A percentile compares a stretch with the other conserved stretches of the same genome.
Conservation (phyloP, 1,139 yeast species). For the Magnusiomyces fungicola region DNA sequence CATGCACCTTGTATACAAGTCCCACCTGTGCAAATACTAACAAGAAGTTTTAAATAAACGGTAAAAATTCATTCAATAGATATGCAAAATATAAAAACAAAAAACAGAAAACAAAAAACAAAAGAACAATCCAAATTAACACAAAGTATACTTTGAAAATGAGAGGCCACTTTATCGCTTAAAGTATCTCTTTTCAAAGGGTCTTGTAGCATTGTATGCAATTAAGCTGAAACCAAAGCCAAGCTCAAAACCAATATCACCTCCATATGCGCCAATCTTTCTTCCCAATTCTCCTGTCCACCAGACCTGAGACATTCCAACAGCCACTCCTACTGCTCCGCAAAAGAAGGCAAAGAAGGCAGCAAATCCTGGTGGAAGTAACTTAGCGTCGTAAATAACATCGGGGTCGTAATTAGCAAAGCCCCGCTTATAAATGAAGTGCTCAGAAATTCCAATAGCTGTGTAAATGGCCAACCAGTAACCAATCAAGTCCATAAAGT, state of each 20-base stretch:
- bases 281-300: conserved; percentile 62
- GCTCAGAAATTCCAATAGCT: conserved; percentile 66
- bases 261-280: conserved; percentile 61
- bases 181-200: conserved; percentile 43
- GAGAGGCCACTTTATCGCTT: conserved; percentile 25
- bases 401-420: conserved; percentile 55
- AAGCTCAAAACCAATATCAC: conserved; percentile 83
- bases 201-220: conserved; percentile 54
- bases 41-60: too few relatives aligned
- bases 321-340: conserved; percentile 78
- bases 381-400: conserved; percentile 48
- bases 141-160: too few relatives aligned
- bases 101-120: not conserved
- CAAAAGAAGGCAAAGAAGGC: conserved; percentile 71
- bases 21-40: too few relatives aligned
- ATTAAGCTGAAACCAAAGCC: conserved; percentile 64
- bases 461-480: conserved; percentile 86
- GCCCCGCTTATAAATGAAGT: conserved; percentile 58
- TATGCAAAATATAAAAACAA: not conserved
- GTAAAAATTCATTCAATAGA: too few relatives aligned
- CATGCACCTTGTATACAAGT: too few relatives aligned
- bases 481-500: conserved; percentile 85
- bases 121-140: not conserved
- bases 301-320: conserved; percentile 86
- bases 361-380: conserved; percentile 69